Evolutionary conservation across 345 rosid species (phyloP), one percentile per base, ranked within the genome.

Genomic region (Eucalyptus shirleyi): DNA sequence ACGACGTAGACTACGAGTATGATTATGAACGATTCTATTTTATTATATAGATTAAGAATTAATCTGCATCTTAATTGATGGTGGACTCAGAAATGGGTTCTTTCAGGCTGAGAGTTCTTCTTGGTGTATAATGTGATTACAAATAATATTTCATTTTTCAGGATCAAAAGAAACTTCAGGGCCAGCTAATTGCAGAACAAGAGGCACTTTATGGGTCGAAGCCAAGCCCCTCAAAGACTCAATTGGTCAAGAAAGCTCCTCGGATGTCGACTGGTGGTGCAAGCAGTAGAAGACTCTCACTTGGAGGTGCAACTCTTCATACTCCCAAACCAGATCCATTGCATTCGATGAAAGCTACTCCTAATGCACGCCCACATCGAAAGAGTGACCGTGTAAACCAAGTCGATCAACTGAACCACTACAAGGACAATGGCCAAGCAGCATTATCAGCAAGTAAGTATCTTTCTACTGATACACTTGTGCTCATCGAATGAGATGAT

Each of bases 101-200:
- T 77, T 77, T 40, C 85, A 21, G 85, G 85, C 47, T 23, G 16
- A 77, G 85, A 11, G 45, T 72, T 72, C 82, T 37, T 72, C 45
- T 51, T 50, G 59, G 30, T 50, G 45, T 77, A 3, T 77, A 11
- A n/a, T 72, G 88, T 18, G 86, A 77, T 44, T 65, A 86, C n/a
- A 72, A 47, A 32, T 77, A 40, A 24, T 53, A 26, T 53, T 87
- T 82, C 87, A 88, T 56, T 91, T 87, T 65, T 37, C 92, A 98
- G 99, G 99, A 98, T 90, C 99, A 98, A 87, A 98, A 98, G 97
- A 98, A 98, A 93, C 94, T 98, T 89, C 98, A 98, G 91, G 99
- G 97, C 82, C 99, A 97, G 90, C 94, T 96, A 50, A 97, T 96
- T 87, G 97, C 99, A 60, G 99, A 97, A 90, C 99, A 97, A 91